Base-by-base conservation (phyloP, 176 grass and related monocot genomes). In the Tillandsia leiboldiana region DNA sequence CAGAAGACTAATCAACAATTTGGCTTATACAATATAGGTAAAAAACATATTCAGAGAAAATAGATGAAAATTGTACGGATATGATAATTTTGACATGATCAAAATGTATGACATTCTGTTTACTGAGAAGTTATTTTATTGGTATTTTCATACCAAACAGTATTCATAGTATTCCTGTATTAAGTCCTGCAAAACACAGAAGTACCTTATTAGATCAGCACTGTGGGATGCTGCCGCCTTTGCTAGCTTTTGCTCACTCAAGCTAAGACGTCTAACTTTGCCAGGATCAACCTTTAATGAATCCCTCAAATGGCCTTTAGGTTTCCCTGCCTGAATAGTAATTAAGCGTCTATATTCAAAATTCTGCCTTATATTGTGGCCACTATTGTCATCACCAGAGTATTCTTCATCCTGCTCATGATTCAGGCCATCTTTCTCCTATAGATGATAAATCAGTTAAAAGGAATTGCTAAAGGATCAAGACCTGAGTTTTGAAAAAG, bases 281-380 rank as follows among this genome's bases (percentile, higher is more conserved):
- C 80, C 72, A 47, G 86, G 82, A 64, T 97, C 94, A 9, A 81
- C 79, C 50, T 62, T 79, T 2, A 97, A 74, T 0, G 89, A 86
- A 83, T 97, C 86, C 49, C 64, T 83, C 49, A 83, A n/a, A 33
- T 63, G 73, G 48, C 94, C 94, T 97, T 97, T 97, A 56, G 86
- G 86, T 74, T 97, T 97, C 26, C 94, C 94, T 52, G 94, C 86
- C 10, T 97, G 89, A 71, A 97, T 86, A 12, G 94, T 85, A 53
- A 97, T 97, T 59, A 97, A 61, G 64, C 81, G 75, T 53, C 73
- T 85, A 65, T 97, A 97, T 69, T 92, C 76, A 50, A 70, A 82
- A 10, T 87, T 68, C 61, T 72, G 84, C 59, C 73, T 78, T 80
- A 84, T 87, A 59, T 70, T 54, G 14, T 97, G 79, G 12, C 90